phyloP scores from a whole-genome alignment of 2,329 filamentous ascomycete genomes.

The Leptographium lundbergii region DNA sequence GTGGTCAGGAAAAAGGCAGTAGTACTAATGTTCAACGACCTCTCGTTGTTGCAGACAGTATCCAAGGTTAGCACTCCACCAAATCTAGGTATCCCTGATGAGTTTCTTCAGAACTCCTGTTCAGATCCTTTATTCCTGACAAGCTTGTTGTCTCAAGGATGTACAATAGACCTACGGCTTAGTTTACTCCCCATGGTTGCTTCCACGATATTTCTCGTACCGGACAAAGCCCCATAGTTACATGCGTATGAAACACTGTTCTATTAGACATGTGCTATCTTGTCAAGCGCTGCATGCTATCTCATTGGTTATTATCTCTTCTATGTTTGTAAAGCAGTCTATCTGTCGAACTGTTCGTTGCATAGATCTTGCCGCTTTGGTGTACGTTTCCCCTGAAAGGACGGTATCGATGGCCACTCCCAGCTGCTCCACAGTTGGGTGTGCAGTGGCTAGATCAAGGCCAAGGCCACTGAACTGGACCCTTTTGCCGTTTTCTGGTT shows the following conservation, averaged over 20 bases:
- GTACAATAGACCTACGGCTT: too few species aligned
- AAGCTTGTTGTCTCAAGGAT: too few species aligned
- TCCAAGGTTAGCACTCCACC: too few species aligned
- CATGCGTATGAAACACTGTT: neutral
- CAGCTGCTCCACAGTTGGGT: conserved; percentile 16
- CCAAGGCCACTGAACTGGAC: conserved; percentile 23
- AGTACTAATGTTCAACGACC: conserved; percentile 18
- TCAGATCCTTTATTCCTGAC: too few species aligned
- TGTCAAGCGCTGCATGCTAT: neutral
- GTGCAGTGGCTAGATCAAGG: conserved; percentile 18
- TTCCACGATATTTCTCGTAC: too few species aligned
- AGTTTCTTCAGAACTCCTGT: too few species aligned
- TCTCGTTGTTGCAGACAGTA: conserved; percentile 13
- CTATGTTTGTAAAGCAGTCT: conserved; percentile 19
- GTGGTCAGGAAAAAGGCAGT: conserved; percentile 18
- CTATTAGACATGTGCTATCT: neutral
- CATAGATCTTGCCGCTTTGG: conserved; percentile 13
- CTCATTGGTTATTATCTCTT: conserved; percentile 9
- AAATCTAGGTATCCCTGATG: too few species aligned
- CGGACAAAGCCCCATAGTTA: too few species aligned
- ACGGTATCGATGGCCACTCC: conserved; percentile 18
- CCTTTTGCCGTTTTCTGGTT: conserved; percentile 23
- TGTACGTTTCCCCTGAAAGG: conserved; percentile 14
- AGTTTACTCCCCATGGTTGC: too few species aligned
- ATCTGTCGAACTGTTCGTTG: conserved; percentile 17